Evolutionary conservation across 2,329 filamentous ascomycete species (phyloP).

Genomic region (Aspergillus tamarii): DNA sequence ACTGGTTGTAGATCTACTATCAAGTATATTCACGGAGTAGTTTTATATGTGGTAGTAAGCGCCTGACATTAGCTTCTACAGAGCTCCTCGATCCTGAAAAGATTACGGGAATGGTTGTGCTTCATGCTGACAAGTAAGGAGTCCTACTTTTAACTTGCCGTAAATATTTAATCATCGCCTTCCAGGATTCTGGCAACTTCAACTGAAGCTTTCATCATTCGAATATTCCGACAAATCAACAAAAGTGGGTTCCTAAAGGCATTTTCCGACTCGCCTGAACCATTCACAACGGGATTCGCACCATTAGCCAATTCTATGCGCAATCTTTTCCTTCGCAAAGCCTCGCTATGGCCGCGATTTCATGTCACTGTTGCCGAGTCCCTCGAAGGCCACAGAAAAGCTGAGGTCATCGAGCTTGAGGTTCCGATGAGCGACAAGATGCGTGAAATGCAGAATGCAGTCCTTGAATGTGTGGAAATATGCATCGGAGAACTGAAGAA

Average conservation of each 20-base stretch:
- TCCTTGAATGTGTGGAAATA: constrained; percentile 93
- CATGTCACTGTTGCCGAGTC: constrained; percentile 88
- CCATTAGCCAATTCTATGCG: constrained; percentile 88
- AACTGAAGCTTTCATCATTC: constrained; percentile 89
- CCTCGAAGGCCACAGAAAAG: constrained; percentile 86
- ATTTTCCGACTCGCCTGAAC: constrained; percentile 90
- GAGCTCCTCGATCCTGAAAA: constrained; percentile 75
- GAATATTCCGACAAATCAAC: constrained; percentile 93
- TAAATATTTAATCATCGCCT: constrained; percentile 15
- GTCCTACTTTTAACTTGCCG: neutral
- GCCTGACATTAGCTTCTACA: constrained; percentile 20
- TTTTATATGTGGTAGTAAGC: neutral
- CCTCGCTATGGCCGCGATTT: constrained; percentile 89
- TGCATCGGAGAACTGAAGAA: constrained; percentile 95
- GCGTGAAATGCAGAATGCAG: constrained; percentile 88
- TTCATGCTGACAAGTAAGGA: constrained; percentile 75
- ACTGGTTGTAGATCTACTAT: constrained; percentile 88
- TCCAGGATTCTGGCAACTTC: constrained; percentile 77
- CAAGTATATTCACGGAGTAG: constrained; percentile 47
- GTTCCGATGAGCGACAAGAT: constrained; percentile 95
- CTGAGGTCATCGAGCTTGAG: constrained; percentile 95
- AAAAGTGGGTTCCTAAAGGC: constrained; percentile 93
- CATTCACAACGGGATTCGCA: constrained; percentile 84
- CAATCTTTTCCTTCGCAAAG: constrained; percentile 86
- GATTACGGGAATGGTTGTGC: constrained; percentile 81